These are phyloP conservation scores for Lachancea kluyveri DNA, from an alignment of 805 yeast species.

Conservation along the genomic window DNA sequence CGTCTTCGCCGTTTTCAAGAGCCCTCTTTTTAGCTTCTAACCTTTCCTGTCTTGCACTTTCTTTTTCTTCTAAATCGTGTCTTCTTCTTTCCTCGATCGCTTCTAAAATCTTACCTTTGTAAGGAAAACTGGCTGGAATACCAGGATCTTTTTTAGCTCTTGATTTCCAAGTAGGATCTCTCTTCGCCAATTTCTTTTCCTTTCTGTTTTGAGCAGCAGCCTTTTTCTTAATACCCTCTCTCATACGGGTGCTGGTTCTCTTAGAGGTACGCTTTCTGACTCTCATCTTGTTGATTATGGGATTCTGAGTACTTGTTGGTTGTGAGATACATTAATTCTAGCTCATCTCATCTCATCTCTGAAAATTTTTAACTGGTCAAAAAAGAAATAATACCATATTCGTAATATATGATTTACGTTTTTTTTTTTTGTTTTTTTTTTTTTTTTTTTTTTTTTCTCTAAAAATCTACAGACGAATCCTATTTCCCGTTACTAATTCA, in stretches of 20 bases:
- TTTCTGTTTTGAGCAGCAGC: slow-evolving; percentile 89
- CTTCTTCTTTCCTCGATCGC: slow-evolving; percentile 64
- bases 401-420: not conserved
- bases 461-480: too few species aligned
- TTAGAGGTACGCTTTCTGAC: slow-evolving; percentile 68
- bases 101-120: slow-evolving; percentile 72
- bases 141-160: slow-evolving; percentile 83
- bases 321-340: not conserved
- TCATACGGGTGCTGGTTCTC: slow-evolving; percentile 85
- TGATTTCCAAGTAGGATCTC: slow-evolving; percentile 91
- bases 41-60: slow-evolving; percentile 43
- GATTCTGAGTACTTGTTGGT: not conserved
- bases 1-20: slow-evolving; percentile 33
- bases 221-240: slow-evolving; percentile 94
- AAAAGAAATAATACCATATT: slow-evolving; percentile 1
- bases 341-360: slow-evolving; percentile 22
- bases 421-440: too few species aligned
- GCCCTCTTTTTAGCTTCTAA: slow-evolving; percentile 35
- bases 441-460: too few species aligned
- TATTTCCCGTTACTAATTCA: too few species aligned
- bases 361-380: slow-evolving; percentile 1
- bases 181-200: slow-evolving; percentile 74
- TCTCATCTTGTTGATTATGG: slow-evolving; percentile 31
- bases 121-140: slow-evolving; percentile 91
- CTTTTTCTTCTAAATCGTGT: slow-evolving; percentile 49